Evolutionary conservation across 2,329 filamentous ascomycete genomes (phyloP).

Genomic region (Paraphoma chrysanthemicola): DNA sequence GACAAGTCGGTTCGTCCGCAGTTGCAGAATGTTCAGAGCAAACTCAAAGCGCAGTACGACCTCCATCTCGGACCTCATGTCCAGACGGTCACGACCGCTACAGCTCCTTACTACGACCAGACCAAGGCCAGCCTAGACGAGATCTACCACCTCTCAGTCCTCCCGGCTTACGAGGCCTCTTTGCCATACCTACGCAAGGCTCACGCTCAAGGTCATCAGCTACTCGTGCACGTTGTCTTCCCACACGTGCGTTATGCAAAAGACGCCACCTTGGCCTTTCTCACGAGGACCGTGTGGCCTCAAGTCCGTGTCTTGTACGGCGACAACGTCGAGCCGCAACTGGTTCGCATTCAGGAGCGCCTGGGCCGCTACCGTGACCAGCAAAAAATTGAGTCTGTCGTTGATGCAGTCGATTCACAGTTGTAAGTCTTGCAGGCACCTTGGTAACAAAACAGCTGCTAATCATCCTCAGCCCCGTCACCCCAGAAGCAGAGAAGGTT

Average conservation of each 20-base stretch:
- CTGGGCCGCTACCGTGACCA: constrained; percentile 77
- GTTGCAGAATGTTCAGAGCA: constrained; percentile 68
- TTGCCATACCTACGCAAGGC: constrained; percentile 75
- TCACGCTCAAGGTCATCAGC: constrained; percentile 70
- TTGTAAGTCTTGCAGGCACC: constrained; percentile 20
- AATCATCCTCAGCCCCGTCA: constrained; percentile 13
- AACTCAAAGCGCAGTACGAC: constrained; percentile 72
- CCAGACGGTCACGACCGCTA: constrained; percentile 61
- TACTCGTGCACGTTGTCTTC: constrained; percentile 73
- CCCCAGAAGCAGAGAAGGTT: constrained; percentile 22
- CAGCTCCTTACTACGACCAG: constrained; percentile 76
- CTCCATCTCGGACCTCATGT: constrained; percentile 76
- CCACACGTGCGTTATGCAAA: constrained; percentile 76
- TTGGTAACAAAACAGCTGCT: background rate
- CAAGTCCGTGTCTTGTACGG: constrained; percentile 80
- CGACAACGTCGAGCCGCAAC: constrained; percentile 93
- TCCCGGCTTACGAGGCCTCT: constrained; percentile 77
- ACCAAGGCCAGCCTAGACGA: constrained; percentile 68
- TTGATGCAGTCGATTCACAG: constrained; percentile 60
- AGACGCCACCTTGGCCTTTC: constrained; percentile 72
- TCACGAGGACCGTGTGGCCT: constrained; percentile 81
- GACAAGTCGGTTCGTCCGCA: constrained; percentile 78
- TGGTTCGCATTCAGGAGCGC: constrained; percentile 88
- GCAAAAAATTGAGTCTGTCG: constrained; percentile 66
- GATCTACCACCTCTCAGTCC: constrained; percentile 73